Base-by-base conservation (phyloP, 306 rosid species). In the Clitoria ternatea region DNA sequence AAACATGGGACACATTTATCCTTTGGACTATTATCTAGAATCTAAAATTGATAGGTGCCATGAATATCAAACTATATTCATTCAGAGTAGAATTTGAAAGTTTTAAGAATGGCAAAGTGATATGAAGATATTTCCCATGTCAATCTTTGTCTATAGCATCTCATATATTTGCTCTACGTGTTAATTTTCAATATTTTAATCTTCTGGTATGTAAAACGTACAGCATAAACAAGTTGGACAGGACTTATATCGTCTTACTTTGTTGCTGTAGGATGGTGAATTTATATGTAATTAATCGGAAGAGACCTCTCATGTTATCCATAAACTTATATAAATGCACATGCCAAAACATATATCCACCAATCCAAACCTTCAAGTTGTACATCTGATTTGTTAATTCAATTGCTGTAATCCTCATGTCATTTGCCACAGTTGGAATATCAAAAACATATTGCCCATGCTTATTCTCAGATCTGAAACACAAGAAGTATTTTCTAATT, bases 381-480 rank as follows among this genome's bases (percentile, higher is more conserved):
- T 81, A 84, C 76, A 94, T 67, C 66, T 84, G 96, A 79, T 71
- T 84, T 60, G 88, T 83, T 55, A 94, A 52, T 50, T 82, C 84
- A 32, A 78, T 69, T 27, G 94, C 75, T 48, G 94, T 78, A 80
- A 90, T 70, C 78, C 95, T 87, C 60, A 80, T 74, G 88, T 84
- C 82, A 60, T 90, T 94, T 20, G 82, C 97, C 82, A 87, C 86
- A 22, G 91, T 63, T 42, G 94, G 88, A 73, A 90, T 70, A 82
- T 87, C 92, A 82, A 89, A 94, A 68, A 78, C 75, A 79, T 85
- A 81, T 69, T 83, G 92, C 72, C 98, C 97, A 65, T 87, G 89
- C 87, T 83, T 94, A 66, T 67, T 84, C 66, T 94, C 98, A 81
- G 90, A 90, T 75, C 98, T 94, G 91, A 67, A 80, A 40, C 74